Base-by-base conservation (phyloP, 805 yeast genomes). In the Yamadazyma laniorum region DNA sequence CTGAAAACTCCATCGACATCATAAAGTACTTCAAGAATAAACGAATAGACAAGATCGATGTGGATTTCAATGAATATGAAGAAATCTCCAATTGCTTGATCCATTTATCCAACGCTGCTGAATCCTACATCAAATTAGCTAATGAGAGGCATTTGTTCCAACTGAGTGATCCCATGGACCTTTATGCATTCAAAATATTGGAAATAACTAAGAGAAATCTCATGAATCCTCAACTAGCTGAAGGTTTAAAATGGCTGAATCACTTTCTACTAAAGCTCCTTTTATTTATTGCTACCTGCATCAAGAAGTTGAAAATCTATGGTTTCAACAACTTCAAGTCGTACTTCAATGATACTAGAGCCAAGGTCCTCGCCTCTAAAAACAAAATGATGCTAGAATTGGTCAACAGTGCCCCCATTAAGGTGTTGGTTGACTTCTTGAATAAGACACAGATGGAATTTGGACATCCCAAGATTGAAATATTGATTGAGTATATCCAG, bases 1-100 rank as follows among this genome's bases (percentile, higher is more conserved):
- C 96, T 0, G 98, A 93, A 53, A 75, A 76, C 25, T 82, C 93
- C 47, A 69, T 79, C 13, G 98, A 95, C 56, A 82, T 88, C 7
- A 64, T 68, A n/a, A 80, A 74, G 52, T 88, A 90, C 52, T 82
- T 91, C 72, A 89, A 85, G 50, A 59, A 65, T 12, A 83, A 85
- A 40, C 72, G 70, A 13, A 70, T 83, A 5, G 82, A 75, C 18
- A 74, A 82, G 51, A 61, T 84, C 5, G 86, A 82, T 21, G 82
- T 86, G 40, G 35, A 41, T 17, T 43, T 30, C 21, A 25, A 23
- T 6, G 32, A 31, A 5, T 59, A 61, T 11, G 77, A 74, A 25
- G 65, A 82, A 5, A 62, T 82, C 18, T 77, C 74, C 4, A 30
- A 36, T 13, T 46, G 38, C 15, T 25, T 46, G 22, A 34, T 35